These are phyloP conservation scores for Acanthamoeba lugdunensis DNA, from an alignment of 208 protist species.

Conservation along the genomic window DNA sequence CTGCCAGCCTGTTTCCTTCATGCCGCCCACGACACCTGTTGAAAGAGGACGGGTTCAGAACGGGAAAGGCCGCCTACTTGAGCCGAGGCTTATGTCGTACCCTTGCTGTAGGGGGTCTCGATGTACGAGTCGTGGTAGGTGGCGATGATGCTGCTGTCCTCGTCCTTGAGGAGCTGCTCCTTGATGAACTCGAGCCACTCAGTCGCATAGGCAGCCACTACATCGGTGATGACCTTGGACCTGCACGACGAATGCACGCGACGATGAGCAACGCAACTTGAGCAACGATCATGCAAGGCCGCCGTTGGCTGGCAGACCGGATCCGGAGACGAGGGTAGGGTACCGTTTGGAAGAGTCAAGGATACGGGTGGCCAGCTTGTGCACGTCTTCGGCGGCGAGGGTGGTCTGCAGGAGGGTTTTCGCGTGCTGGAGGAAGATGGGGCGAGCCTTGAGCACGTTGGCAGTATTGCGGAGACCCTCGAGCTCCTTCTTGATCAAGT, in stretches of 20 bases:
- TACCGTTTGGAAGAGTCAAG: slow-evolving; percentile 60
- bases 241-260: neutral
- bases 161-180: neutral
- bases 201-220: neutral
- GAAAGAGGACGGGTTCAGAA: neutral
- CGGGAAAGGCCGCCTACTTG: neutral
- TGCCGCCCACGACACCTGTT: slow-evolving; percentile 9
- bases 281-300: no score
- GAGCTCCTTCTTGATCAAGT: slow-evolving; percentile 51
- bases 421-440: slow-evolving; percentile 40
- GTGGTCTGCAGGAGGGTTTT: neutral
- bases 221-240: slow-evolving; percentile 52
- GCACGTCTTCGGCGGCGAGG: slow-evolving; percentile 1
- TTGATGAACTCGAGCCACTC: slow-evolving; percentile 46
- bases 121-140: slow-evolving; percentile 28
- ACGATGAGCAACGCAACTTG: no score
- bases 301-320: neutral
- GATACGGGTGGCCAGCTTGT: slow-evolving; percentile 13
- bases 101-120: slow-evolving; percentile 34
- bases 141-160: neutral
- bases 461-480: slow-evolving; percentile 24
- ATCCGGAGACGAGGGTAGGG: neutral
- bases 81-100: neutral
- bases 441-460: slow-evolving; percentile 62
- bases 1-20: slow-evolving; percentile 70